Percentiles rank a stretch among this genome's conserved stretches.
Conservation (phyloP, 2,329 filamentous ascomycete genomes). For the Hypoxylon sp. region DNA sequence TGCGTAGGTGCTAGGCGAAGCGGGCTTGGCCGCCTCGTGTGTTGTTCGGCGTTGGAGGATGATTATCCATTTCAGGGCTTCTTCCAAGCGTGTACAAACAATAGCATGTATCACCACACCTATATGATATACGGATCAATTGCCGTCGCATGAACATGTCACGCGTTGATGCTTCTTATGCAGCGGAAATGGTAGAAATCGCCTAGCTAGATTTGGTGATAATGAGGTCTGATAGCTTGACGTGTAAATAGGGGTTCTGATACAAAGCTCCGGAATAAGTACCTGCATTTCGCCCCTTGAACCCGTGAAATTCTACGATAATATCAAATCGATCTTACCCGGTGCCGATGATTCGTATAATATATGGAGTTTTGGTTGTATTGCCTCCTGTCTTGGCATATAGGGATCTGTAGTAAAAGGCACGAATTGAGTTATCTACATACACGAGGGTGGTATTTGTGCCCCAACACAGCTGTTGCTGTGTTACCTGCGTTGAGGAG, state of each 20-base stretch:
- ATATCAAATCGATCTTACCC: background rate
- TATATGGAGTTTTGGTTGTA: conserved; percentile 3
- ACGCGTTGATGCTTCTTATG: conserved; percentile 24
- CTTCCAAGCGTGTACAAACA: conserved; percentile 32
- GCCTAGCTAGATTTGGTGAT: conserved; percentile 16
- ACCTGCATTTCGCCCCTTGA: conserved; percentile 23
- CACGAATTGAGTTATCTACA: conserved; percentile 29
- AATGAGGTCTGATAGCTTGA: conserved; percentile 17
- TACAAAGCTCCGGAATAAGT: conserved; percentile 5
- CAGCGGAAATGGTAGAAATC: conserved; percentile 14
- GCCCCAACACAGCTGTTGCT: conserved; percentile 26
- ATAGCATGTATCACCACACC: conserved; percentile 37
- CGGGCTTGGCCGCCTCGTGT: conserved; percentile 14
- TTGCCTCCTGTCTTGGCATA: conserved; percentile 6
- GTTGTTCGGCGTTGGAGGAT: conserved; percentile 27
- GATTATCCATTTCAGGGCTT: conserved; percentile 19
- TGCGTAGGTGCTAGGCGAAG: conserved; percentile 60
- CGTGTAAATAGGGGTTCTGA: conserved; percentile 20
- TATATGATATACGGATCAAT: conserved; percentile 33
- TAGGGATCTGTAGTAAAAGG: conserved; percentile 4
- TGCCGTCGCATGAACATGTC: background rate
- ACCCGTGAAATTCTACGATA: conserved; percentile 3
- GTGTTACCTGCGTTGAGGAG: conserved; percentile 30
- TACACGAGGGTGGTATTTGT: conserved; percentile 35
- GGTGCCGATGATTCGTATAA: conserved; percentile 5